Evolutionary conservation across 441 rosid genomes (phyloP).

Genomic region (Aquilaria agallochum): DNA sequence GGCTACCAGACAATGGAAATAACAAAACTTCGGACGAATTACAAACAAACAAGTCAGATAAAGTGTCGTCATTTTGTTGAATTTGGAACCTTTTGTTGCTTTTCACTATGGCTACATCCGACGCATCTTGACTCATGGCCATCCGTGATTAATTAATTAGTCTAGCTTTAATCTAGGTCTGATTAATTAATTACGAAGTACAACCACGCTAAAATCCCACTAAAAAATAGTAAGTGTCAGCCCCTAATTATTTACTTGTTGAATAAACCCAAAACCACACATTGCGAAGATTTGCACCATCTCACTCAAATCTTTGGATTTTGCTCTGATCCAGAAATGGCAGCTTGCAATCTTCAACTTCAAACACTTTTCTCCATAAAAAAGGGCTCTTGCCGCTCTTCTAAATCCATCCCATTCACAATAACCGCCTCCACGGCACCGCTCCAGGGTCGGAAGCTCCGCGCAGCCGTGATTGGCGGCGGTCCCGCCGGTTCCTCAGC

Average conservation of each 20-base stretch:
- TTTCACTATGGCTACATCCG: too few species aligned
- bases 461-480: constrained; percentile 55
- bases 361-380: constrained; percentile 5
- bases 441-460: constrained; percentile 41
- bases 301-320: neutral
- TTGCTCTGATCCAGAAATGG: constrained; percentile 11
- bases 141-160: too few species aligned
- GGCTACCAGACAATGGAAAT: too few species aligned
- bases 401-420: constrained; percentile 7
- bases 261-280: neutral
- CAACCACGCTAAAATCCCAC: neutral
- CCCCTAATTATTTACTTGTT: neutral
- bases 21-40: too few species aligned
- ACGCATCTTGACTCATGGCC: too few species aligned
- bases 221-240: neutral
- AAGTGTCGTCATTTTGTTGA: too few species aligned
- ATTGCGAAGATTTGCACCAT: neutral
- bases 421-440: constrained; percentile 17
- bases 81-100: too few species aligned
- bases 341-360: constrained; percentile 10
- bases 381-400: neutral
- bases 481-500: constrained; percentile 61
- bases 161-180: too few species aligned
- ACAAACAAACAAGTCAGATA: too few species aligned
- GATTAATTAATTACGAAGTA: too few species aligned